Evolutionary conservation across 176 grass and related monocot genomes (phyloP), one percentile per base, ranked within the genome.

Genomic region (Oryza nivara): DNA sequence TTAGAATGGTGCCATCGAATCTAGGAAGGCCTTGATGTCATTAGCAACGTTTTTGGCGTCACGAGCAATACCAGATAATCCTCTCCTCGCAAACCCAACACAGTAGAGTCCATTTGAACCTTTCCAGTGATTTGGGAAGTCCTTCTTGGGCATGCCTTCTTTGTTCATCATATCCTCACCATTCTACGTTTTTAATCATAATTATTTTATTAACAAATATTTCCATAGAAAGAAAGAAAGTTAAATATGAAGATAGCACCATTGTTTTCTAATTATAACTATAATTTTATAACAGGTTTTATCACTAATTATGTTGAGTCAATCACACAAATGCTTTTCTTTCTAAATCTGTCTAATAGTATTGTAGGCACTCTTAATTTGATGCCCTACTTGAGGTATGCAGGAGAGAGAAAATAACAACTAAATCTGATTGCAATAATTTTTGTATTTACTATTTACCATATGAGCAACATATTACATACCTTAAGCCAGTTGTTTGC

Each of bases 41-140:
- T 45, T 81, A 15, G 91, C 89, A 36, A 93, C 78, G 0, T 23
- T 89, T 58, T 77, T 60, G 2, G 91, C 87, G 54, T 97, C 91
- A 63, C 38, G 45, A 9, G 84, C 75, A 15, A 91, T 86, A 9
- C 94, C 91, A 73, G 78, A 25, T 30, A 97, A 6, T 16, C 91
- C 94, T 38, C 54, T 91, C 74, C 80, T 88, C 2, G 56, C 84
- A 41, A 97, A 82, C 9, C 89, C 94, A 17, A 86, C 81, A 52
- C 63, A 88, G 45, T 93, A 97, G 15, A 93, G 38, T 67, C 94
- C 89, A 4, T 90, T 89, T 43, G 15, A 30, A 51, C 94, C 91
- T 82, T 94, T 94, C 94, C 89, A 94, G 5, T 93, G 91, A 46
- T 94, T 26, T 19, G 92, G 87, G 70, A 84, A 86, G 23, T 58